These are phyloP conservation scores for Penicillium sp. DNA, from an alignment of 2,329 filamentous ascomycete genomes.

Conservation along the genomic window DNA sequence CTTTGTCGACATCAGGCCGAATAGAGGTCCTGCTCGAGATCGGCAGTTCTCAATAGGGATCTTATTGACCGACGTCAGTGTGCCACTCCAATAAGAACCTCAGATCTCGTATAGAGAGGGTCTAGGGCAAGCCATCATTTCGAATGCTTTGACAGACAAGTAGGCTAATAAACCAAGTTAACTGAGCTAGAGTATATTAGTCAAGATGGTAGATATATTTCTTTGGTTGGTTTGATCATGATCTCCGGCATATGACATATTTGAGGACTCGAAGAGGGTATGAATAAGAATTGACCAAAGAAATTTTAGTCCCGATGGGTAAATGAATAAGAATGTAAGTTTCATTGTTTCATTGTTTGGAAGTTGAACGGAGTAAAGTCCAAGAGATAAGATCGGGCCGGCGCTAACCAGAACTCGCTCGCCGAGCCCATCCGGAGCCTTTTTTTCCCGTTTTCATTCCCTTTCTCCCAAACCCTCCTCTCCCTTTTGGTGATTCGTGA, in stretches of 20 bases:
- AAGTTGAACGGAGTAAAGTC: background rate
- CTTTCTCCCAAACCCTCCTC: slow-evolving; percentile 15
- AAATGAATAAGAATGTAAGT: background rate
- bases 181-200: background rate
- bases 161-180: background rate
- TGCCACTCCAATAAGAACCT: background rate
- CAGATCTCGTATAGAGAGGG: background rate
- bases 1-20: slow-evolving; percentile 2
- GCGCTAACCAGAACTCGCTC: slow-evolving; percentile 13
- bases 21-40: background rate
- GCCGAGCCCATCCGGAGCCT: slow-evolving; percentile 36
- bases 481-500: slow-evolving; percentile 5
- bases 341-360: background rate
- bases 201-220: background rate
- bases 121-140: background rate
- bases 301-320: background rate
- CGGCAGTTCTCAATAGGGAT: background rate
- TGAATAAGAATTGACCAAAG: slow-evolving; percentile 4
- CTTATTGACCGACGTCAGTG: background rate
- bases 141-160: background rate
- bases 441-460: slow-evolving; percentile 32
- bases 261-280: background rate
- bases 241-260: background rate
- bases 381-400: slow-evolving; percentile 25
- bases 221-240: background rate